Evolutionary conservation across 257 asterid genomes (phyloP).

Genomic region (Petunia secreta): DNA sequence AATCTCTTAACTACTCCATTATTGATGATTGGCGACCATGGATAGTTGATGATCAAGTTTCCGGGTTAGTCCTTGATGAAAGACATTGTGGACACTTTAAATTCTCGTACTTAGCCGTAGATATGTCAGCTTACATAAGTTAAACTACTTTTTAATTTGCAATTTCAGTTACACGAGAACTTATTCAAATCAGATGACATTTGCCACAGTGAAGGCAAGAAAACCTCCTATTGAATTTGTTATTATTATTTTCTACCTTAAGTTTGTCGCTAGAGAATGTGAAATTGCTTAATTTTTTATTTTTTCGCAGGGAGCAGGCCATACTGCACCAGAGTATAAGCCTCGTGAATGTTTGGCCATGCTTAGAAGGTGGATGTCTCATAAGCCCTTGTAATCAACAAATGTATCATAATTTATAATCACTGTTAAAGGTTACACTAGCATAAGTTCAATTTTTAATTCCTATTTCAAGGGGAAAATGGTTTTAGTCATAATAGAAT

Average conservation of each 20-base stretch:
- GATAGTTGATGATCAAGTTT: conserved; percentile 43
- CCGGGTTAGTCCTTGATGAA: conserved; percentile 36
- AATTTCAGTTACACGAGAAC: conserved; percentile 18
- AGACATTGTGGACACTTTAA: not conserved
- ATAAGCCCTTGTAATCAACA: conserved; percentile 21
- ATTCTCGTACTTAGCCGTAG: not conserved
- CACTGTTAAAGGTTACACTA: too few relatives aligned
- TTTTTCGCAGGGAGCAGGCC: conserved; percentile 25
- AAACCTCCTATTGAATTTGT: not conserved
- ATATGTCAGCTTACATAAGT: not conserved
- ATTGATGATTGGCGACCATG: conserved; percentile 49
- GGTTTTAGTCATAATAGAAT: too few relatives aligned
- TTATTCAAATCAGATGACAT: conserved; percentile 31
- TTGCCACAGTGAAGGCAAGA: conserved; percentile 37
- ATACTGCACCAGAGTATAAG: conserved; percentile 22
- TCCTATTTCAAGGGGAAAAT: too few relatives aligned
- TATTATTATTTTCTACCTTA: not conserved
- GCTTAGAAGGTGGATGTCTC: conserved; percentile 33
- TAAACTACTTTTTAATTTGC: not conserved
- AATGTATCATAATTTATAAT: not conserved
- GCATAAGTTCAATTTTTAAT: too few relatives aligned
- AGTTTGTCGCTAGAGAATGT: not conserved
- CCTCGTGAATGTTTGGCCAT: conserved; percentile 29
- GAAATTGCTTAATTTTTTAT: not conserved
- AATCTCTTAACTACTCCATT: conserved; percentile 44